Conservation (phyloP, 2,329 filamentous ascomycete genomes). For the Penicillium sp. region DNA sequence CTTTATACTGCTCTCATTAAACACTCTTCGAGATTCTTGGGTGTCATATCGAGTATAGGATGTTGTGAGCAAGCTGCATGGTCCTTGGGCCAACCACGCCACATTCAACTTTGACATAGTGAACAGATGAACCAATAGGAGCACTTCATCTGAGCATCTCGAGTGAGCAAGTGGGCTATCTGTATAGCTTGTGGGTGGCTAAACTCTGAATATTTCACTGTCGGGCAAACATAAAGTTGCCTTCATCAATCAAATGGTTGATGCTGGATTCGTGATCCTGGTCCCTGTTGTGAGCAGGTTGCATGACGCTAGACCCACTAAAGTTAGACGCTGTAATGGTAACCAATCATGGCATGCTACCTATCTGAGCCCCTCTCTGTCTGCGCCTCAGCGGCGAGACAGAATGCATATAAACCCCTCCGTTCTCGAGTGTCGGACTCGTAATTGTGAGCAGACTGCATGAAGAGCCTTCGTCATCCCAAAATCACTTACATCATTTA, state of each 20-base stretch:
- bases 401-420: not conserved
- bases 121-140: too few species aligned
- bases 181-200: too few species aligned
- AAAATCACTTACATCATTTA: not conserved
- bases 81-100: too few species aligned
- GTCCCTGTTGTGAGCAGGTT: constrained; percentile 21
- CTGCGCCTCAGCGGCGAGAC: not conserved
- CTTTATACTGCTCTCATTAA: not conserved
- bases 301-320: constrained; percentile 17
- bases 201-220: too few species aligned
- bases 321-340: not conserved
- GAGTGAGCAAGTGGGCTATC: too few species aligned
- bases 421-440: not conserved
- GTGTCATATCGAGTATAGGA: too few species aligned
- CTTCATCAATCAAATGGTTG: too few species aligned
- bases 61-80: too few species aligned
- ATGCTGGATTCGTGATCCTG: not conserved
- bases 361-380: not conserved
- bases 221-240: too few species aligned
- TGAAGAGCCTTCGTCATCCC: not conserved
- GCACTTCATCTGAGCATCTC: too few species aligned
- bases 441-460: constrained; percentile 1
- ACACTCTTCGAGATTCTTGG: too few species aligned
- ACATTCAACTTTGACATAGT: too few species aligned
- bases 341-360: not conserved